A percentile compares a stretch with the other conserved stretches of the same genome.
Evolutionary conservation across 1,284 basidiomycete species (phyloP).

Genomic region (Waitea zeae): DNA sequence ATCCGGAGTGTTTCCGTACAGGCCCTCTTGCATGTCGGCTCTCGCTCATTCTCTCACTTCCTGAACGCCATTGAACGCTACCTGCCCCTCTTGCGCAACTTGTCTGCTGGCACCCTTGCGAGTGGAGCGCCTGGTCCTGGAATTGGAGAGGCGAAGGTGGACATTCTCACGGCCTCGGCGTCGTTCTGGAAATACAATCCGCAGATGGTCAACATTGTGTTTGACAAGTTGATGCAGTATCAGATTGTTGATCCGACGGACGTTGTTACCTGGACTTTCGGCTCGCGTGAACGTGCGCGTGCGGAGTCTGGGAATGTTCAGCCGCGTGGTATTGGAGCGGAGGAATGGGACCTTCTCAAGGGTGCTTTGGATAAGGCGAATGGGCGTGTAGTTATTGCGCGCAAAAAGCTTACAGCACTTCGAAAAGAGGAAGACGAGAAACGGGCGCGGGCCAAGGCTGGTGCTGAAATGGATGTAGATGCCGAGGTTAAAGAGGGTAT

Average conservation of each 20-base stretch:
- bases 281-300: constrained; percentile 10
- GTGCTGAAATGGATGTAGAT: constrained; percentile 55
- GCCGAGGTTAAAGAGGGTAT: constrained; percentile 39
- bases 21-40: constrained; percentile 80
- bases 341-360: constrained; percentile 72
- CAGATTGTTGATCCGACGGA: constrained; percentile 92
- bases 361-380: constrained; percentile 79
- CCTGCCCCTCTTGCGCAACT: constrained; percentile 68
- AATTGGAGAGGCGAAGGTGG: constrained; percentile 31
- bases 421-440: constrained; percentile 80
- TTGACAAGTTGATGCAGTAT: constrained; percentile 98
- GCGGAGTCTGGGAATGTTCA: constrained; percentile 9
- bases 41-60: constrained; percentile 94
- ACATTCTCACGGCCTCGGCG: constrained; percentile 54
- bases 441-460: constrained; percentile 54
- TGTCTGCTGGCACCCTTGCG: too few species aligned
- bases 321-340: constrained; percentile 28
- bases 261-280: constrained; percentile 79
- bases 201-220: constrained; percentile 81
- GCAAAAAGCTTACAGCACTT: constrained; percentile 51
- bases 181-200: constrained; percentile 68
- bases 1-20: constrained; percentile 77
- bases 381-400: constrained; percentile 64
- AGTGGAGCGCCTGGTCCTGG: too few species aligned
- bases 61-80: constrained; percentile 97